Base-by-base conservation (phyloP, 225 moss, liverwort and hornwort species). In the Pseudoscleropodium purum region DNA sequence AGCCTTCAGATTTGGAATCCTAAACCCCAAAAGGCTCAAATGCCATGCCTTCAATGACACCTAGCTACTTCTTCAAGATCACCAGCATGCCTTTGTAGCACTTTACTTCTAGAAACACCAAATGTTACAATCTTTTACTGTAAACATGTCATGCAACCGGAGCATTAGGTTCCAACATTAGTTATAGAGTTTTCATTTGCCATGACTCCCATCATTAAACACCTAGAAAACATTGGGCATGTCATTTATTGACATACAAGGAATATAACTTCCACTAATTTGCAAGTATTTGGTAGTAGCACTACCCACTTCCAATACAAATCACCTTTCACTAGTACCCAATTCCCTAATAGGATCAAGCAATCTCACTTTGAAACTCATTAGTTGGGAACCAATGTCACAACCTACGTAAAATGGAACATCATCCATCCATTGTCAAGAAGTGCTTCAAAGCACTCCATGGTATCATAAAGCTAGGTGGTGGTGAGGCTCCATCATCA, bases 401-500 rank as follows among this genome's bases (percentile, higher is more conserved):
- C 11, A 37, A 67, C 10, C 6, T 37, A 20, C 0, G 3, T 68
- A 6, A 6, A 37, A 6, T 1, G 5, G 2, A 19, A 20, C 21
- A 68, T 68, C 37, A 37, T 68, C 21, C 7, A 67, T 37, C 4
- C 6, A 3, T 3, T 20, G 0, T 37, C 20, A 37, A 37, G 4
- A 4, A 37, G 21, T 68, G 4, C 37, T 67, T 3, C 11, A 37
- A 37, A 37, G 20, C 6, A 36, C 2, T 37, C 4, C 4, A 67
- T 0, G 1, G 0, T 7, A 12, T 68, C 0, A 37, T 68, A 2
- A 68, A 68, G n/a, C n/a, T n/a, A n/a, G 7, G 37, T 12, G 12
- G 2, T 0, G 0, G 4, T 37, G 19, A 37, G 68, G 37, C 3
- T 67, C 11, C 37, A 67, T 67, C 37, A 18, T 37, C 68, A 21